Base-by-base conservation (phyloP, 1,139 yeast species). In the Scheffersomyces titani region DNA sequence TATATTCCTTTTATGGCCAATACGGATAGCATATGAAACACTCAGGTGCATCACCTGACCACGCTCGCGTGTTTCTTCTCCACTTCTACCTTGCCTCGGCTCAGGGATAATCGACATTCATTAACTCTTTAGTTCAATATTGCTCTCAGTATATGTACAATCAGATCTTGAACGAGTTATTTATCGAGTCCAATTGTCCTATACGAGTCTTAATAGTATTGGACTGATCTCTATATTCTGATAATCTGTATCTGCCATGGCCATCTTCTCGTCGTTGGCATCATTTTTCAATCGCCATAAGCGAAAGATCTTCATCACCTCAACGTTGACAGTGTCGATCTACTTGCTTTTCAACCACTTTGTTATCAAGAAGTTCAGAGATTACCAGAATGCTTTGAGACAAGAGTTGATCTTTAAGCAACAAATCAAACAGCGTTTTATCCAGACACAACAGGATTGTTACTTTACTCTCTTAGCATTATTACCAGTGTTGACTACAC, bases 381-480 rank as follows among this genome's bases (percentile, higher is more conserved):
- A 88, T 68, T 82, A 89, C 63, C 93, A 89, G 68, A 84, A 87
- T 62, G 80, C 88, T 52, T 74, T 92, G 57, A 81, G 84, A 57
- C 90, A 90, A 64, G 96, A 92, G 72, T 83, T 89, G 57, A 85
- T 88, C 58, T 88, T 92, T 54, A 86, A 88, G 65, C 97, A 91
- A 67, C 96, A 90, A 65, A 88, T 89, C 51, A 65, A 66, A 52
- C 69, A 70, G 54, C 59, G 97, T 59, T 94, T 92, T 68, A 86
- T 89, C 55, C 98, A 92, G 75, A 94, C 97, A 20, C 98, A 93
- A 68, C 89, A 88, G 65, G 98, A 94, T 73, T 91, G 97, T 53
- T 82, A 90, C 56, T 87, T 87, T 73, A 93, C 98, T 0, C 85
- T 93, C 57, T 80, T 90, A 69, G 94, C 97, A 9, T 80, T 94